Evolutionary conservation across 2,329 filamentous ascomycete species (phyloP), one percentile per base, ranked within the genome.

Genomic region (Exophiala spinifera): DNA sequence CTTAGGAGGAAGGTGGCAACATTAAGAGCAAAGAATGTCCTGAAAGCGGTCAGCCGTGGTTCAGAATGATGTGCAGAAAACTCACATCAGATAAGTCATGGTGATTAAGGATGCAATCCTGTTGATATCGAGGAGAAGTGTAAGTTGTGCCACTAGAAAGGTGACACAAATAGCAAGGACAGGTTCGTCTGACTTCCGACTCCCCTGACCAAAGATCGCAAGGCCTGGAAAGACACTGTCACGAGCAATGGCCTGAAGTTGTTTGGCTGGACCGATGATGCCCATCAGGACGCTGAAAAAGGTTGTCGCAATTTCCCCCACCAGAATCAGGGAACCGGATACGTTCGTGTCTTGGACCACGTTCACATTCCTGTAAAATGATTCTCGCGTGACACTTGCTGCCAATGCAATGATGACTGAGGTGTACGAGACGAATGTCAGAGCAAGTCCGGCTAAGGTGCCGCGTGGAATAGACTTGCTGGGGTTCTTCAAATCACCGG

Each of bases 251-350:
- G 90, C 90, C 67, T 95, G 89, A 23, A 95, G 79, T 11, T 95
- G 79, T 67, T 94, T 95, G 23, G 90, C 87, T 4, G 89, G 87
- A 1, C 88, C 89, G 60, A 95, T 89, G 36, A 95, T 80, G 3
- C 90, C 90, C 87, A 95, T 95, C 48, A 95, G 70, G 3, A 88
- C 85, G 0, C 89, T 95, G 72, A 95, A 95, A 64, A 91, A 85
- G 1, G 87, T 86, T 1, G 88, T 88, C 2, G 89, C 86, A 63
- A 91, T 86, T 69, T 95, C 90, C 53, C 90, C 90, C 1, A 89
- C 82, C 2, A 95, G 79, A 21, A 95, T 84, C 4, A 94, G 66
- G 2, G 83, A 75, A 0, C 83, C 80, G 14, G 87, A 94, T n/a
- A 91, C 64, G 65, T 87, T 95, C n/a, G 84, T 87, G 56, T 89